A percentile compares a stretch with the other conserved stretches of the same genome.
phyloP scores from a whole-genome alignment of 1,139 yeast genomes.

The Geotrichum cucujoidarum region DNA sequence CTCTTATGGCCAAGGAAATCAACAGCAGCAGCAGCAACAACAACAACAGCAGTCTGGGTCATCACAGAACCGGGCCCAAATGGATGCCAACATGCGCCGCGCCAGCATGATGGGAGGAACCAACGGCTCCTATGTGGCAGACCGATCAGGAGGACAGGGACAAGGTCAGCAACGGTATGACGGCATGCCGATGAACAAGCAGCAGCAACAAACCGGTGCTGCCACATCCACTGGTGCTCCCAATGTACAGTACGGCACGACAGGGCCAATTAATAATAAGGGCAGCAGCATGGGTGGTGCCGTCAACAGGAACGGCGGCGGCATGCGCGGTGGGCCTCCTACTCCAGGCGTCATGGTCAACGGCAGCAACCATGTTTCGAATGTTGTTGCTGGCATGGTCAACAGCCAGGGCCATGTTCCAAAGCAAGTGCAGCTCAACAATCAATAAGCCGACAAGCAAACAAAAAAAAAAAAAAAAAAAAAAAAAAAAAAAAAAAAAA shows the following conservation, averaged over 20 bases:
- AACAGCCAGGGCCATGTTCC: background rate
- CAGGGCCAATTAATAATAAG: background rate
- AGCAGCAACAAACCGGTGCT: background rate
- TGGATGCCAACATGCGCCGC: background rate
- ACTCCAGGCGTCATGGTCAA: background rate
- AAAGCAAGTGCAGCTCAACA: constrained; percentile 1
- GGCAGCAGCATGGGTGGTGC: background rate
- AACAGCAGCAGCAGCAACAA: background rate
- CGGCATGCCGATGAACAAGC: background rate
- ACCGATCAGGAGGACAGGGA: background rate
- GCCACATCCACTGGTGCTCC: background rate
- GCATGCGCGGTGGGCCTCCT: background rate
- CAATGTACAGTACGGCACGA: background rate
- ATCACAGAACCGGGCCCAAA: too few relatives aligned
- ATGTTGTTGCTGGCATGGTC: background rate
- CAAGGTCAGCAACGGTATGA: background rate
- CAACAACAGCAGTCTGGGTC: background rate
- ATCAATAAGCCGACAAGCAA: too few relatives aligned
- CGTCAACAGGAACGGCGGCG: background rate
- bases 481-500: too few relatives aligned
- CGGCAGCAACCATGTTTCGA: background rate
- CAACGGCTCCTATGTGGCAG: background rate
- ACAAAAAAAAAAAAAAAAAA: too few relatives aligned
- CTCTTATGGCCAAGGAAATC: background rate
- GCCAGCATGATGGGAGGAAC: background rate